Evolutionary conservation across 768 basidiomycete species (phyloP).

Genomic region (Termitomyces heimii): DNA sequence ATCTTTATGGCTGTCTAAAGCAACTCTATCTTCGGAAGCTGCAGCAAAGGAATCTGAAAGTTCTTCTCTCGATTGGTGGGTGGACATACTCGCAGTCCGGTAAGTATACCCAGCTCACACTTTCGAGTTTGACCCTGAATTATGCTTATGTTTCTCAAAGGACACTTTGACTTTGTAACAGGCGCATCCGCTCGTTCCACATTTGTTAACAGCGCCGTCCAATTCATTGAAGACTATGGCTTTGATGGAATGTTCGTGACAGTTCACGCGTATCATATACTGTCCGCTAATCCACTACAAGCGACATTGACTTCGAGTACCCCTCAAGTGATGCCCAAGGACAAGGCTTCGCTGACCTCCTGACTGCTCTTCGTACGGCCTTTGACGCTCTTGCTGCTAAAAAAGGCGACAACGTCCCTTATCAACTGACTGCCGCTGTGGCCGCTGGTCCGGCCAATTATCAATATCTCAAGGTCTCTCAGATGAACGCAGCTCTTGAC

Average conservation of each 20-base stretch:
- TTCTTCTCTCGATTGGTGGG: conserved; percentile 48
- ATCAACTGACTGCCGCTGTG: conserved; percentile 58
- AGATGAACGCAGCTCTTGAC: conserved; percentile 60
- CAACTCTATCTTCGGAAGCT: conserved; percentile 64
- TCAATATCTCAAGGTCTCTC: conserved; percentile 46
- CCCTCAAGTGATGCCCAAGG: conserved; percentile 54
- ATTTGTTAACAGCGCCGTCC: conserved; percentile 58
- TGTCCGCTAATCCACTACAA: conserved; percentile 15
- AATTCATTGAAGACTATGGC: conserved; percentile 67
- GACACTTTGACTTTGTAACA: conserved; percentile 64
- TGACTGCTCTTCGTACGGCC: conserved; percentile 55
- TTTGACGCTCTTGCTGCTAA: conserved; percentile 49
- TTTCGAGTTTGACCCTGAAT: background rate
- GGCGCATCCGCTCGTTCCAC: conserved; percentile 40
- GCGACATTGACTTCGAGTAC: conserved; percentile 79
- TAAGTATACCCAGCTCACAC: conserved; percentile 11
- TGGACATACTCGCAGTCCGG: conserved; percentile 67
- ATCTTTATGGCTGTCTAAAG: conserved; percentile 78
- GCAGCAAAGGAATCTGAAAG: conserved; percentile 47
- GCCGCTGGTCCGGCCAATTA: conserved; percentile 59
- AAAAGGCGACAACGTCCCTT: conserved; percentile 60
- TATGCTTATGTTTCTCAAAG: conserved; percentile 19
- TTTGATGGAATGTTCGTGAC: conserved; percentile 66
- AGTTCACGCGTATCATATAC: background rate
- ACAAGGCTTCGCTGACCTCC: conserved; percentile 59